phyloP scores from a whole-genome alignment of 352 stramenopile species.

The Globisporangium abappressorium region DNA sequence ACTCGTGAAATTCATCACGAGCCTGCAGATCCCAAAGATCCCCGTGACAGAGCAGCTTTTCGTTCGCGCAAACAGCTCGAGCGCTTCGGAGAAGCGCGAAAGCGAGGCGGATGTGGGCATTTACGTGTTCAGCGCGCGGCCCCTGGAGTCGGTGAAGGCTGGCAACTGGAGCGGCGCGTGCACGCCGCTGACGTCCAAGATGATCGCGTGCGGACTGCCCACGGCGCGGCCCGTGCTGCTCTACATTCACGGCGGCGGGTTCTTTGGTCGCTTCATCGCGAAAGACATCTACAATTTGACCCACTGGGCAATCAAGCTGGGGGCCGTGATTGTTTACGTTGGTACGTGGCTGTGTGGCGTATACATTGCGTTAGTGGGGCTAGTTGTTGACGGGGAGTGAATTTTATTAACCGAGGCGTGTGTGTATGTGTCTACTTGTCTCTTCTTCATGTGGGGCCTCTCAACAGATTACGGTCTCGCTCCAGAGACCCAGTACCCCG shows the following conservation, averaged over 20 bases:
- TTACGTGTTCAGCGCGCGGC: conserved; percentile 66
- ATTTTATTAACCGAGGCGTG: not conserved
- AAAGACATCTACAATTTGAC: conserved; percentile 82
- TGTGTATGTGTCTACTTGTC: conserved; percentile 6
- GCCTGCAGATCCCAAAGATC: conserved; percentile 59
- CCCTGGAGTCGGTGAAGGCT: conserved; percentile 54
- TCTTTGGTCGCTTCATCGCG: conserved; percentile 86
- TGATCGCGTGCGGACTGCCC: conserved; percentile 73
- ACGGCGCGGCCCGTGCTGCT: conserved; percentile 67
- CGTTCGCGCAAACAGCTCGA: conserved; percentile 43
- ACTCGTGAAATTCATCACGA: conserved; percentile 64
- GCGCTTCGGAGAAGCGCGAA: conserved; percentile 28
- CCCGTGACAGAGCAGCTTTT: conserved; percentile 68
- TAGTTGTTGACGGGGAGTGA: conserved; percentile 6
- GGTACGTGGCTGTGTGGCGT: conserved; percentile 31
- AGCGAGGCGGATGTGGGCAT: conserved; percentile 61
- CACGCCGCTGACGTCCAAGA: conserved; percentile 46
- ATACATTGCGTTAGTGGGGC: not conserved
- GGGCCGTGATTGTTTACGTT: conserved; percentile 86
- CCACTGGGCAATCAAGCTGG: conserved; percentile 60
- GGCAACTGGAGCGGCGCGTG: conserved; percentile 70
- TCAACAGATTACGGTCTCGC: conserved; percentile 73
- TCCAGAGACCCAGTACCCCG: conserved; percentile 80
- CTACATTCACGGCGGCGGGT: conserved; percentile 86
- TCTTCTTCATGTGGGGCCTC: not conserved